Base-by-base conservation (phyloP, 805 yeast genomes). In the Saccharomycopsis fermentans region DNA sequence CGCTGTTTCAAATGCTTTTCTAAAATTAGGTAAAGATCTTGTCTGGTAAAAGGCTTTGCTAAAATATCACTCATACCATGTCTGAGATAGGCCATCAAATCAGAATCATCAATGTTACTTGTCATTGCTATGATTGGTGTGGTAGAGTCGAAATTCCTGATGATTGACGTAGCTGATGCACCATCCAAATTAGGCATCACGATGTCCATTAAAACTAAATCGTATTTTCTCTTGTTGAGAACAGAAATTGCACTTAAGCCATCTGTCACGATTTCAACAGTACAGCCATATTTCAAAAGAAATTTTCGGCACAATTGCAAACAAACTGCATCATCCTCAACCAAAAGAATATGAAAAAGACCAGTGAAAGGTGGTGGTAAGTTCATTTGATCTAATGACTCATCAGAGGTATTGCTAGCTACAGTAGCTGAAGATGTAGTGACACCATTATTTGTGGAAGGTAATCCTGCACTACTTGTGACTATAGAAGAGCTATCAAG, bases 91-190 rank as follows among this genome's bases (percentile, higher is more conserved):
- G 84, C 86, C 53, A 87, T 86, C 59, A 90, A 75, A 70, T 90
- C 96, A 64, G 85, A 82, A 63, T 86, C 88, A 64, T 87, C 86
- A 58, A 89, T 87, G 68, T 89, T 90, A 47, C 96, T 95, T 1
- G 96, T 89, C 96, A 89, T 89, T 34, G 96, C 95, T 64, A 94
- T 86, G 62, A 94, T 88, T 12, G 98, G 98, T 0, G 97, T 89
- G 57, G 79, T 80, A 21, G 82, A 81, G 69, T 90, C 96, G 68
- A 89, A 88, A 19, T 86, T 82, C 64, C 98, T 78, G 54, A 94
- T 90, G 51, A 92, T 82, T 47, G 92, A 86, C 1, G 97, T 87
- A 0, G 97, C 97, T 1, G 96, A 84, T 21, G 91, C 90, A 66
- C 97, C 90, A 73, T 89, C 90, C 65, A 87, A 71, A 68, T 86